Percentiles rank a stretch among this genome's conserved stretches.
phyloP scores from a whole-genome alignment of 1,139 yeast species.

The Sugiyamaella neomexicana region DNA sequence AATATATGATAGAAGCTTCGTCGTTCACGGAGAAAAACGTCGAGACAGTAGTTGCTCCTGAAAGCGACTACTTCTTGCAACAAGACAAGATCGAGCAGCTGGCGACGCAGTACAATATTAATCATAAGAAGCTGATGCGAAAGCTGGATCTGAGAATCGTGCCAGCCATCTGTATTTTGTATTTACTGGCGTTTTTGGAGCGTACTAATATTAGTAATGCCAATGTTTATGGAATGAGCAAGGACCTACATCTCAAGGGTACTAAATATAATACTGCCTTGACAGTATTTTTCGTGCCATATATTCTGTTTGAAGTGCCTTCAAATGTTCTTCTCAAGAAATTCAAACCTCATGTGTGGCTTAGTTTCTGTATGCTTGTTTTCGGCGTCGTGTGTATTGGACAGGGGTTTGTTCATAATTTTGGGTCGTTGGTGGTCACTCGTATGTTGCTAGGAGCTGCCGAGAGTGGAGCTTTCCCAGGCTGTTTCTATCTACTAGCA shows the following conservation, averaged over 20 bases:
- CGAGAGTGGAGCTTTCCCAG: conserved; percentile 73
- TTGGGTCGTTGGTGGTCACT: conserved; percentile 59
- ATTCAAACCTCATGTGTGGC: conserved; percentile 65
- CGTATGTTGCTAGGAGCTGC: conserved; percentile 64
- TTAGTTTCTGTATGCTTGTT: conserved; percentile 53
- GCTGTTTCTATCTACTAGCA: conserved; percentile 66
- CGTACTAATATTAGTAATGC: conserved; percentile 77
- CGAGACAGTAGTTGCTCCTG: background rate
- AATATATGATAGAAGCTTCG: background rate
- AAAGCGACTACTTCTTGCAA: conserved; percentile 4
- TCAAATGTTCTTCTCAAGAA: conserved; percentile 63
- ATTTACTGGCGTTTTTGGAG: conserved; percentile 68
- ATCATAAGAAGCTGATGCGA: conserved; percentile 55
- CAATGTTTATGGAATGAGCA: conserved; percentile 60
- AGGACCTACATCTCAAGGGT: conserved; percentile 53
- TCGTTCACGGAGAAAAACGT: conserved; percentile 7
- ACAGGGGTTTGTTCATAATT: conserved; percentile 61
- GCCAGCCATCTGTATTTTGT: conserved; percentile 68
- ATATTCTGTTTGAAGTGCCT: conserved; percentile 63
- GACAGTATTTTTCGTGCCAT: conserved; percentile 73
- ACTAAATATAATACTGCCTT: conserved; percentile 59
- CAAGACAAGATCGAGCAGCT: conserved; percentile 39
- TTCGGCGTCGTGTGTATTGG: conserved; percentile 67
- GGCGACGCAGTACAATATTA: conserved; percentile 46
- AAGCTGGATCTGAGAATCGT: conserved; percentile 66